Percentiles rank a stretch among this genome's conserved stretches.
Conservation (phyloP, 257 asterid species). For the Solanum arcanum region DNA sequence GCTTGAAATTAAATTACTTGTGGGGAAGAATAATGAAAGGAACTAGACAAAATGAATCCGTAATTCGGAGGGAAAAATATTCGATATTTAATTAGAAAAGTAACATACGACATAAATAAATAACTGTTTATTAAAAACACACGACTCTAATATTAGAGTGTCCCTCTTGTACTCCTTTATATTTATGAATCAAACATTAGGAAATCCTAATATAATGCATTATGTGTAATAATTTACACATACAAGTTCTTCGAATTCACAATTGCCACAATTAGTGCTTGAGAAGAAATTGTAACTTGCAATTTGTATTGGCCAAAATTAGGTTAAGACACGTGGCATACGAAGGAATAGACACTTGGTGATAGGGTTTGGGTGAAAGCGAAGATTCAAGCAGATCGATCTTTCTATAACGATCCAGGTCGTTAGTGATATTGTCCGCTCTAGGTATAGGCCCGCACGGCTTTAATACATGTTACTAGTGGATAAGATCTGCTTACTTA, state of each 20-base stretch:
- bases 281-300: not conserved
- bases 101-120: not conserved
- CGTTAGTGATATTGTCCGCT: too few relatives aligned
- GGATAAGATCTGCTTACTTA: too few relatives aligned
- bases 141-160: not conserved
- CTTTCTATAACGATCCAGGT: too few relatives aligned
- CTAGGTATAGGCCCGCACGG: accelerated
- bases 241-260: not conserved
- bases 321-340: not conserved
- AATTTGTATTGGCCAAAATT: not conserved
- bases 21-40: not conserved
- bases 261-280: not conserved
- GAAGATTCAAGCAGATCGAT: not conserved
- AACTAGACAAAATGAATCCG: not conserved
- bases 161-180: not conserved
- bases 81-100: not conserved
- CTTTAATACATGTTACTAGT: too few relatives aligned
- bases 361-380: too few relatives aligned
- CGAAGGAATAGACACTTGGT: not conserved
- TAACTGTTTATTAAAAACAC: not conserved
- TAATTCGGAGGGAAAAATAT: not conserved
- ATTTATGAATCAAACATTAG: not conserved
- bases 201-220: not conserved
- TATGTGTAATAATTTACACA: not conserved
- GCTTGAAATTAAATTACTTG: not conserved